Evolutionary conservation across 768 basidiomycete genomes (phyloP).

Genomic region (Hortiboletus flavorubellus): DNA sequence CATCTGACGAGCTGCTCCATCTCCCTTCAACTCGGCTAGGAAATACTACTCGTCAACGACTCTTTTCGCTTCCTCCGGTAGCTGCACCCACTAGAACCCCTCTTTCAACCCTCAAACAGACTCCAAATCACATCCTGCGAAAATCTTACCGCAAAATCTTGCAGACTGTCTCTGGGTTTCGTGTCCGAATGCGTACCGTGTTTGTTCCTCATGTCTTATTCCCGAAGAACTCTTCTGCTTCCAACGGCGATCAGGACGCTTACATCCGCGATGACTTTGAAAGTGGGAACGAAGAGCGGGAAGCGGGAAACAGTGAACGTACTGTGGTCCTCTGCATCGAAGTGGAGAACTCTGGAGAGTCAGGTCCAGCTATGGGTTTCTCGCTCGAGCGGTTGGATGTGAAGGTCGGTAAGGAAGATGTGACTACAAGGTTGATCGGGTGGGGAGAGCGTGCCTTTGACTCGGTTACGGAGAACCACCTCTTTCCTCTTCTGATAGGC

Average conservation of each 20-base stretch:
- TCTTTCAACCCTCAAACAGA: conserved; percentile 45
- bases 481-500: conserved; percentile 73
- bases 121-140: conserved; percentile 65
- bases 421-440: conserved; percentile 45
- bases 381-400: conserved; percentile 75
- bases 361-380: conserved; percentile 59
- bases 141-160: conserved; percentile 85
- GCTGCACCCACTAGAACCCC: conserved; percentile 42
- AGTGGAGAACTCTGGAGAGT: conserved; percentile 77
- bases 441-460: conserved; percentile 43
- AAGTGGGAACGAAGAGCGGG: conserved; percentile 44
- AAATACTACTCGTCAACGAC: conserved; percentile 58
- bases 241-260: conserved; percentile 31
- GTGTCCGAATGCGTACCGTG: conserved; percentile 91
- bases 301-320: conserved; percentile 76
- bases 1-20: conserved; percentile 35
- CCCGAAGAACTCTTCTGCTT: conserved; percentile 34
- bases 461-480: conserved; percentile 35
- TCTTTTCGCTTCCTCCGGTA: conserved; percentile 59
- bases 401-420: conserved; percentile 67
- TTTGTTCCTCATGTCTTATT: conserved; percentile 84
- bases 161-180: conserved; percentile 76
- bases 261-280: conserved; percentile 36
- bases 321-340: conserved; percentile 91
- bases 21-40: conserved; percentile 75